Evolutionary conservation across 2,329 filamentous ascomycete species (phyloP), one percentile per base, ranked within the genome.

Genomic region (Aschersonia sp.): DNA sequence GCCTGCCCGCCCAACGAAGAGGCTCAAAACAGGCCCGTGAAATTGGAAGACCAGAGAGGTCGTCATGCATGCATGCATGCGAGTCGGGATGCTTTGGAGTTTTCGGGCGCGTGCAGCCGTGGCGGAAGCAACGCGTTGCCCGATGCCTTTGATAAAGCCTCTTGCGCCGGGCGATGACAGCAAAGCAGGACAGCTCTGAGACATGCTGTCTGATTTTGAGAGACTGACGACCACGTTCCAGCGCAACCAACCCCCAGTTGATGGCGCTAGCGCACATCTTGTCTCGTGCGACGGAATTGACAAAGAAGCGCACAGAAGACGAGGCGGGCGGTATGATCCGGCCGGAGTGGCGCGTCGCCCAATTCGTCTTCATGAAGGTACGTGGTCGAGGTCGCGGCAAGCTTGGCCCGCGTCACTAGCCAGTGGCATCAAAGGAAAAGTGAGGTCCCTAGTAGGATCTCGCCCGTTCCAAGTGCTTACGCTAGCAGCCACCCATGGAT

Each of bases 331-430:
- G 12, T 12, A 38, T 38, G 35, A 12, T 38, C 35, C 35, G 35
- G 35, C 35, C 20, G 20, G 20, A 20, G 20, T 20, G 20, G 20
- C 20, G 20, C 20, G 20, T 20, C 20, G 20, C 20, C 20, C 20
- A 20, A 20, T 20, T 20, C 20, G 20, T 20, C 20, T 20, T 20
- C 20, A 20, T 4, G 65, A 38, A 12, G 35, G 35, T 12, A 12
- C 35, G 35, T 12, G 7, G 35, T 12, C 4, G 35, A 38, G 12
- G 35, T 12, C 35, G 35, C 35, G 35, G 35, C 20, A 20, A 20
- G 20, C 20, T 20, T 20, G 20, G 20, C 20, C 20, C 3, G 35
- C 35, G 12, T 38, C 35, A 12, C 2, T 4, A 12, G 12, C 7
- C 35, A 12, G 35, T 9, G 35, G 7, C 35, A 12, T 38, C 35